Evolutionary conservation across 768 basidiomycete species (phyloP).

Genomic region (Tricholoma flavovirens): DNA sequence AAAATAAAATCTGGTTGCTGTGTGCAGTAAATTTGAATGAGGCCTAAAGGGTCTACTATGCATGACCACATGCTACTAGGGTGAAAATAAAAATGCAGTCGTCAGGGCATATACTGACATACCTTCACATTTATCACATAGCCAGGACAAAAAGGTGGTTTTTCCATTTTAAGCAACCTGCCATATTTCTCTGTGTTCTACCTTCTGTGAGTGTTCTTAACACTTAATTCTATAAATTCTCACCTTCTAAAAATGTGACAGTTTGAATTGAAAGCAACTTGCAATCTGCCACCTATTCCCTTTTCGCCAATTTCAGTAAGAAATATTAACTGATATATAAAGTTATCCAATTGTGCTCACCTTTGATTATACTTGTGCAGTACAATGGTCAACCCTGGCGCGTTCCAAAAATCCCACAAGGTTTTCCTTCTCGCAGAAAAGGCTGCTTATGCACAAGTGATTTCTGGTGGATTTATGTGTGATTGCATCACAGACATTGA

Average conservation of each 20-base stretch:
- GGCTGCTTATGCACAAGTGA: background rate
- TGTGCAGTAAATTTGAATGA: background rate
- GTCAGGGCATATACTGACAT: background rate
- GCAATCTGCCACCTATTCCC: background rate
- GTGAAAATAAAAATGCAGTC: too few species aligned
- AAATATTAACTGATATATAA: background rate
- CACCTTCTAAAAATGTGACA: background rate
- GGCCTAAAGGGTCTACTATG: background rate
- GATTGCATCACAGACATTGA: conserved; percentile 6
- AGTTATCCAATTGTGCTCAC: background rate
- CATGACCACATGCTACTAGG: background rate
- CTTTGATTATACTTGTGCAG: background rate
- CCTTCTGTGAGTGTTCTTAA: background rate
- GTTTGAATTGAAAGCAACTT: background rate
- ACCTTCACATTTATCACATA: background rate
- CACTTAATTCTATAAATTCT: background rate
- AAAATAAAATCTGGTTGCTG: too few species aligned
- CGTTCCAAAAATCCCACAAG: background rate
- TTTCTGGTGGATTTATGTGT: background rate
- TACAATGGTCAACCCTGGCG: background rate
- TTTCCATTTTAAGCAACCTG: background rate
- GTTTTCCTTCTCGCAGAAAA: background rate
- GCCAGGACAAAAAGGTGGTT: background rate
- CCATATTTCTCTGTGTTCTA: background rate
- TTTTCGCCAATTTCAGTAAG: background rate